Base-by-base conservation (phyloP, 345 rosid genomes). In the Brassica incana region DNA sequence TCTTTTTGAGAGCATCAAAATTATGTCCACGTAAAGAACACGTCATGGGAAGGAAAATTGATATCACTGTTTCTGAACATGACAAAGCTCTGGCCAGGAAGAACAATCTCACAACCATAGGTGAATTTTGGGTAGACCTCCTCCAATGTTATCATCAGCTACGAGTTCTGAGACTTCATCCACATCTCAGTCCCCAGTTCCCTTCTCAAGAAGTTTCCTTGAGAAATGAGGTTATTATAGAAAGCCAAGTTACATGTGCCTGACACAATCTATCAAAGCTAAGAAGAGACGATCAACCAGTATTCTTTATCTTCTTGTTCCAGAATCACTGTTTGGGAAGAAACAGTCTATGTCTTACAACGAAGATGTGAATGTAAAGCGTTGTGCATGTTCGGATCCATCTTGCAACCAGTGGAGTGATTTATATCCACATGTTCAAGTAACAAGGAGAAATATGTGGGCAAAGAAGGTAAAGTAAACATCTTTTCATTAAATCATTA, bases 211-310 rank as follows among this genome's bases (percentile, higher is more conserved):
- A 72, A 85, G 86, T 74, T 81, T 74, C 54, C 79, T 77, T 5
- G 80, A 58, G 58, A 89, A 85, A 52, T 92, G 88, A 33, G 84
- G 86, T 30, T 67, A 79, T 8, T 69, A 77, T 66, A 81, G 76
- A 40, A 90, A 91, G 71, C 98, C 97, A 0, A 83, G 92, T 78
- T 95, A 86, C 85, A 90, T 95, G 98, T 88, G 77, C 68, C 85
- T 86, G 27, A 95, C 98, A 0, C 85, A 86, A 72, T 89, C 92
- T 35, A 87, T 80, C 14, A 93, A 89, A 78, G 96, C 96, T 16
- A 93, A 90, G 86, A 89, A 86, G 59, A 88, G 86, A 61, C 81
- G 79, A 36, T 76, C 78, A 73, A 85, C 32, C 14, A 82, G 70
- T 72, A 12, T 3, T 45, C 80, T 43, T 65, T 79, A 52, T 72